These are phyloP conservation scores for Linderniella brevidens DNA, from an alignment of 257 asterid genomes.

Conservation along the genomic window DNA sequence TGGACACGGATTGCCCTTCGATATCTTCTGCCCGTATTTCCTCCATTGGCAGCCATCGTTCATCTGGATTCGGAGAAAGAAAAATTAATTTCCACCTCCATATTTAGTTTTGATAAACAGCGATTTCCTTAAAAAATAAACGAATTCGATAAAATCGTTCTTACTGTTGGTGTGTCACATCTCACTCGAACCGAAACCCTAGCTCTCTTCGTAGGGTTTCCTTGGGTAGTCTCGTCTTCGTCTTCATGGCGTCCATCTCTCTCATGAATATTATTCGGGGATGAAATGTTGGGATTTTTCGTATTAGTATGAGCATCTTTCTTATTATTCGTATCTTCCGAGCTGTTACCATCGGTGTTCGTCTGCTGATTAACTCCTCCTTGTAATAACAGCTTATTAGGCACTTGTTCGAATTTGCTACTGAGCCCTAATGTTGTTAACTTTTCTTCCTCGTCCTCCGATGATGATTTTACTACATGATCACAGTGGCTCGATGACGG, in stretches of 20 bases:
- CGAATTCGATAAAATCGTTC: neutral
- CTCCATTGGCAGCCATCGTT: constrained; percentile 99
- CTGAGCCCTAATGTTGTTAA: constrained; percentile 42
- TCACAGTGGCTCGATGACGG: constrained; percentile 7
- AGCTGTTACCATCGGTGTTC: constrained; percentile 40
- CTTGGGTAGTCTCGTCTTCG: constrained; percentile 43
- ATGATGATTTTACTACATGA: constrained; percentile 6
- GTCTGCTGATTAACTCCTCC: constrained; percentile 14
- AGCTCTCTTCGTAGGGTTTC: constrained; percentile 71
- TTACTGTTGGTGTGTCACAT: constrained; percentile 87
- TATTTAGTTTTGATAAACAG: neutral
- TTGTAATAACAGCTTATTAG: constrained; percentile 6
- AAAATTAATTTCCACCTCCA: no score
- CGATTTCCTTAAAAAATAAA: neutral
- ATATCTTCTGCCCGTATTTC: constrained; percentile 86
- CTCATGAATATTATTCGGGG: constrained; percentile 9
- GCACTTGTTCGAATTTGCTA: constrained; percentile 28
- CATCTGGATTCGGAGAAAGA: no score
- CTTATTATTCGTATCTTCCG: constrained; percentile 42
- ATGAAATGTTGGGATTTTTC: no score
- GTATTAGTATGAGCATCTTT: constrained; percentile 33
- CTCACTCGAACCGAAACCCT: constrained; percentile 90
- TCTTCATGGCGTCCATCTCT: constrained; percentile 38
- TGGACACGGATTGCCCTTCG: constrained; percentile 97
- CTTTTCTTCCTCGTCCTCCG: constrained; percentile 25